These are phyloP conservation scores for Sporisorium graminicola DNA, from an alignment of 1,284 basidiomycete genomes.

Conservation along the genomic window DNA sequence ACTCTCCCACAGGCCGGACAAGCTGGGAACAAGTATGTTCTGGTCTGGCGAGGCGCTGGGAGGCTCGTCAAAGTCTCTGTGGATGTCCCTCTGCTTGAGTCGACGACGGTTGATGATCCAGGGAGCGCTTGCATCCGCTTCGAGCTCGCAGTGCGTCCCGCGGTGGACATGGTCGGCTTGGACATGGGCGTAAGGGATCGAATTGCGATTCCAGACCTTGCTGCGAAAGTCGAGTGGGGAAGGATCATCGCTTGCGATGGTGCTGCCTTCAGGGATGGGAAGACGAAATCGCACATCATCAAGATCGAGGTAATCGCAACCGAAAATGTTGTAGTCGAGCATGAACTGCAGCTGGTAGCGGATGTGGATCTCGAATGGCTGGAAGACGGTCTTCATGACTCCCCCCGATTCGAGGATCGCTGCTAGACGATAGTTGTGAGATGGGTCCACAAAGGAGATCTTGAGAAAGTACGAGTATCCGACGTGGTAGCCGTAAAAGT, in stretches of 20 bases:
- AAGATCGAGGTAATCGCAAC: conserved; percentile 87
- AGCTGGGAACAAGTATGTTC: conserved; percentile 86
- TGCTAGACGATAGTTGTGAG: conserved; percentile 57
- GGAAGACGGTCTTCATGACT: conserved; percentile 76
- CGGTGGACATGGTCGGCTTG: conserved; percentile 45
- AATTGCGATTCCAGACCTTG: conserved; percentile 47
- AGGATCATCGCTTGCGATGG: conserved; percentile 19
- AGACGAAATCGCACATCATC: conserved; percentile 73
- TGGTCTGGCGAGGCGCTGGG: conserved; percentile 8
- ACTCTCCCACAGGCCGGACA: conserved; percentile 95
- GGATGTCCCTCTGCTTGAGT: conserved; percentile 78
- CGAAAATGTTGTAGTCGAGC: conserved; percentile 94
- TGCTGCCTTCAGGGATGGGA: conserved; percentile 71
- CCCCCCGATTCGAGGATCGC: conserved; percentile 61
- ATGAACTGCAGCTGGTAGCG: conserved; percentile 91
- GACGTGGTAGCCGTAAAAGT: conserved; percentile 94
- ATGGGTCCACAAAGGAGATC: conserved; percentile 78
- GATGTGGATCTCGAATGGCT: conserved; percentile 82
- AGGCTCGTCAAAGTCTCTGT: conserved; percentile 74
- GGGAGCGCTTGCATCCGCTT: conserved; percentile 84
- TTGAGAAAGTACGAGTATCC: conserved; percentile 91
- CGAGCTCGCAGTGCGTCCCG: conserved; percentile 81
- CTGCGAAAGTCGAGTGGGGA: conserved; percentile 22
- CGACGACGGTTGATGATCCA: conserved; percentile 86
- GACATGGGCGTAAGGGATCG: conserved; percentile 37